Conservation (phyloP, 768 basidiomycete species). For the Strobilomyces echinocephalus region DNA sequence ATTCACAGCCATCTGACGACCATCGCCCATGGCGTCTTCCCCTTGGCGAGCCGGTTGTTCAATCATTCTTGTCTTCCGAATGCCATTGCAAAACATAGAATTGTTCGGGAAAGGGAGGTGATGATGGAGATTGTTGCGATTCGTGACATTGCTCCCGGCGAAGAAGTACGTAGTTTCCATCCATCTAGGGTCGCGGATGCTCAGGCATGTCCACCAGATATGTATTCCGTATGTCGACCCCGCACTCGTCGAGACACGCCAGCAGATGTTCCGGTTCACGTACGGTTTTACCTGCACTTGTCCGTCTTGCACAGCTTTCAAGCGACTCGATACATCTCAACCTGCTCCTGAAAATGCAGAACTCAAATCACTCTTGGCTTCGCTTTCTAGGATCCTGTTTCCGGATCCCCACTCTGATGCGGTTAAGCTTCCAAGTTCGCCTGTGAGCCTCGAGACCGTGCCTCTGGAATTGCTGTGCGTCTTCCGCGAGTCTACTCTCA, state of each 20-base stretch:
- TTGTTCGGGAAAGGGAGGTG: constrained; percentile 36
- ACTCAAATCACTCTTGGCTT: constrained; percentile 19
- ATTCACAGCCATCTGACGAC: constrained; percentile 69
- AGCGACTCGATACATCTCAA: constrained; percentile 34
- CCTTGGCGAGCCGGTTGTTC: constrained; percentile 71
- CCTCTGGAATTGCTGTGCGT: constrained; percentile 40
- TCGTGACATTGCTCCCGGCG: constrained; percentile 47
- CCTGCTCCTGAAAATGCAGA: constrained; percentile 31
- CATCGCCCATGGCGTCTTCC: constrained; percentile 72
- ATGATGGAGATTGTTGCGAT: constrained; percentile 65
- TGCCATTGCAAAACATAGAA: constrained; percentile 56
- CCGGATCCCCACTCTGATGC: constrained; percentile 22
- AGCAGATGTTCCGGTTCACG: constrained; percentile 51
- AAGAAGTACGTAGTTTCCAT: constrained; percentile 51
- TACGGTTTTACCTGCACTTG: constrained; percentile 71
- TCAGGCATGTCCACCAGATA: constrained; percentile 41
- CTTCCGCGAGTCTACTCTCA: constrained; percentile 57
- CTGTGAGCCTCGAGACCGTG: constrained; percentile 28
- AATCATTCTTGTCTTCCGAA: constrained; percentile 82
- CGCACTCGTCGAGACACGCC: constrained; percentile 58
- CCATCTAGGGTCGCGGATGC: not conserved
- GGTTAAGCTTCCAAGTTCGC: constrained; percentile 17
- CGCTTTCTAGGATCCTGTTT: constrained; percentile 39
- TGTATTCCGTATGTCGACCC: constrained; percentile 77
- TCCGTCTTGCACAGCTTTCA: constrained; percentile 47